These are phyloP conservation scores for Hygrophorus russula DNA, from an alignment of 768 basidiomycete genomes.

Conservation along the genomic window DNA sequence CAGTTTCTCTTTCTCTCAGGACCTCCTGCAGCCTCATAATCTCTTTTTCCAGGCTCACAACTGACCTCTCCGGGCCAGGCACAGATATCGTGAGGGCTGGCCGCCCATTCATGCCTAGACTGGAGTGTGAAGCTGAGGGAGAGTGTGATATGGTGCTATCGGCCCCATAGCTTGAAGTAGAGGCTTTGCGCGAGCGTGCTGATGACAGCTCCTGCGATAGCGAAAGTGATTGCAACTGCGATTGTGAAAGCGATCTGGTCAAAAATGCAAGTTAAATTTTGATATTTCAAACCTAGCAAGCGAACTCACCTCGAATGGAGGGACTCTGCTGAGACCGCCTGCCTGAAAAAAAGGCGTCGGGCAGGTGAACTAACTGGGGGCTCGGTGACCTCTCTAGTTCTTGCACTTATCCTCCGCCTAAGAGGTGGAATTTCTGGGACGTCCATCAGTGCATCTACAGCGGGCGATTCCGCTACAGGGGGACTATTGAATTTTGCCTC, in stretches of 20 bases:
- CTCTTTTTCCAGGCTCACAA: constrained; percentile 82
- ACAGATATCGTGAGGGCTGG: constrained; percentile 52
- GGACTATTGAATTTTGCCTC: constrained; percentile 65
- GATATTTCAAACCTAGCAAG: constrained; percentile 4
- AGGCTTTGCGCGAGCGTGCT: constrained; percentile 76
- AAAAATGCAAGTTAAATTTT: constrained; percentile 11
- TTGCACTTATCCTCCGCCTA: constrained; percentile 41
- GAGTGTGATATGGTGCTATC: constrained; percentile 45
- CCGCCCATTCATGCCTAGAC: constrained; percentile 18
- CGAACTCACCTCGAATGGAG: constrained; percentile 67
- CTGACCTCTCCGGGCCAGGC: constrained; percentile 54
- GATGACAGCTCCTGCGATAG: constrained; percentile 95
- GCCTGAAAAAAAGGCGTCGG: constrained; percentile 76
- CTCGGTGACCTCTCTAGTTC: constrained; percentile 39
- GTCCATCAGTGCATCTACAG: constrained; percentile 17
- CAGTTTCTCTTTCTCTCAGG: constrained; percentile 82
- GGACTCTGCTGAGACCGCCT: constrained; percentile 80
- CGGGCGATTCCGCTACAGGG: constrained; percentile 26
- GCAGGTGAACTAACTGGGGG: constrained; percentile 37
- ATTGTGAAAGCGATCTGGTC: constrained; percentile 80
- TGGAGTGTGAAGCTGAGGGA: constrained; percentile 48
- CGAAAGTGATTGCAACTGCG: constrained; percentile 89
- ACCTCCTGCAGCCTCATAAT: constrained; percentile 94
- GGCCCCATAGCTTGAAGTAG: constrained; percentile 66
- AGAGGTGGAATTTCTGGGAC: constrained; percentile 25